Conservation (phyloP, 2,329 filamentous ascomycete species). For the Exophiala calicioides region DNA sequence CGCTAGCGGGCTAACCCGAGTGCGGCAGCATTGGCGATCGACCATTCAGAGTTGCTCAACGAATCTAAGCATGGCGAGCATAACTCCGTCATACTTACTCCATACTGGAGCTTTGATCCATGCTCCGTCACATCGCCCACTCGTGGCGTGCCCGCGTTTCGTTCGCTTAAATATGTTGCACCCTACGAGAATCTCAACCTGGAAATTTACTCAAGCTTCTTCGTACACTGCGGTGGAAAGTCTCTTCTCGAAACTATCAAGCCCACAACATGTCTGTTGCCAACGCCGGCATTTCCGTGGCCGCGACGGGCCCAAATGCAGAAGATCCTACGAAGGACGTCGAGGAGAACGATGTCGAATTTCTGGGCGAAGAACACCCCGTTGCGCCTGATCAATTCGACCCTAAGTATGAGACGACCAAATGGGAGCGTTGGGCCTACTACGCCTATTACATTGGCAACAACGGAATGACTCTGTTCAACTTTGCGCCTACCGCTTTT, state of each 20-base stretch:
- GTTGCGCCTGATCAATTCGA: conserved; percentile 59
- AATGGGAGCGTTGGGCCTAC: conserved; percentile 59
- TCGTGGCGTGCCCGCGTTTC: no score
- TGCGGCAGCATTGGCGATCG: no score
- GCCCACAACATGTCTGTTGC: conserved; percentile 27
- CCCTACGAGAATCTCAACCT: no score
- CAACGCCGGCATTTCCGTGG: conserved; percentile 27
- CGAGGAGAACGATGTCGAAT: conserved; percentile 4
- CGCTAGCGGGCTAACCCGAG: no score
- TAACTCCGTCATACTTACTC: no score
- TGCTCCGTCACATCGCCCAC: conserved; percentile 1
- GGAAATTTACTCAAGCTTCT: no score
- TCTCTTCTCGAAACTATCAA: neutral
- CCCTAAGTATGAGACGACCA: conserved; percentile 53
- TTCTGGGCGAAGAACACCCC: conserved; percentile 40
- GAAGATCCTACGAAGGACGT: conserved; percentile 24
- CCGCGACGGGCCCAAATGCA: conserved; percentile 24
- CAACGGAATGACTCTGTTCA: conserved; percentile 64
- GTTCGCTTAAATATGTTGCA: no score
- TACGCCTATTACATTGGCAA: conserved; percentile 67
- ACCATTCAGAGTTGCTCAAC: no score
- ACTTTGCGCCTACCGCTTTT: conserved; percentile 65
- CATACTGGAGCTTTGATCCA: no score
- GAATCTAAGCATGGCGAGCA: no score
- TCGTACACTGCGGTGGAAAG: no score